Conservation (phyloP, 306 rosid species). For the Astragalus membranaceus region DNA sequence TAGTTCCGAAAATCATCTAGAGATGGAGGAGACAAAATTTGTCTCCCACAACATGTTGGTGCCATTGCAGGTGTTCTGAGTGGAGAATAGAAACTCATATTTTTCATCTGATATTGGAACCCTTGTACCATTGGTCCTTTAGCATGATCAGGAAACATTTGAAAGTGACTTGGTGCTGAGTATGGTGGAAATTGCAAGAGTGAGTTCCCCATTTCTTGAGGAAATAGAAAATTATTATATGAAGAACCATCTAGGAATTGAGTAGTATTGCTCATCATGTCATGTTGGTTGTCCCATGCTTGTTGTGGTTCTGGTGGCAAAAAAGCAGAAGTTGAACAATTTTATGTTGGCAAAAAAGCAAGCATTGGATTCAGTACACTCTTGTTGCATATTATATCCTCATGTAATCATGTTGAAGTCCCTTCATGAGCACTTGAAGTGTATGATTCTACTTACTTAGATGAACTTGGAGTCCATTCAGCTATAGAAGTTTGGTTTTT, state of each 20-base stretch:
- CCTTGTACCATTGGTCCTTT: too few species aligned
- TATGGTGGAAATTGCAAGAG: neutral
- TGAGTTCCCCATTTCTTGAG: neutral
- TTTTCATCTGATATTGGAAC: too few species aligned
- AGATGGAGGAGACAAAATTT: neutral
- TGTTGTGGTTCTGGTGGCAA: neutral
- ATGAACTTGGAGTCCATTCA: neutral
- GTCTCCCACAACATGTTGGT: neutral
- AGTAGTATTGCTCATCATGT: neutral
- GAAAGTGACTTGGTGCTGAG: neutral
- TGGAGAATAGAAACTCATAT: too few species aligned
- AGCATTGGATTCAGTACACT: neutral
- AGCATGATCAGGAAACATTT: too few species aligned
- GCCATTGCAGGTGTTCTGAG: neutral
- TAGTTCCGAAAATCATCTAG: too few species aligned
- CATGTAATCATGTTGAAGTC: neutral
- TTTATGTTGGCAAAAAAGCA: too few species aligned
- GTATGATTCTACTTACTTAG: neutral
- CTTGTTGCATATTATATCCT: neutral
- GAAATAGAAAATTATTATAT: too few species aligned
- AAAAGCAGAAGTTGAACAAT: neutral
- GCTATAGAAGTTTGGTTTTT: neutral
- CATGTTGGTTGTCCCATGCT: neutral
- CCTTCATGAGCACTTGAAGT: too few species aligned
- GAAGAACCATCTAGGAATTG: neutral